Evolutionary conservation across 176 grass and related monocot species (phyloP), one percentile per base, ranked within the genome.

Genomic region (Poa pratensis): DNA sequence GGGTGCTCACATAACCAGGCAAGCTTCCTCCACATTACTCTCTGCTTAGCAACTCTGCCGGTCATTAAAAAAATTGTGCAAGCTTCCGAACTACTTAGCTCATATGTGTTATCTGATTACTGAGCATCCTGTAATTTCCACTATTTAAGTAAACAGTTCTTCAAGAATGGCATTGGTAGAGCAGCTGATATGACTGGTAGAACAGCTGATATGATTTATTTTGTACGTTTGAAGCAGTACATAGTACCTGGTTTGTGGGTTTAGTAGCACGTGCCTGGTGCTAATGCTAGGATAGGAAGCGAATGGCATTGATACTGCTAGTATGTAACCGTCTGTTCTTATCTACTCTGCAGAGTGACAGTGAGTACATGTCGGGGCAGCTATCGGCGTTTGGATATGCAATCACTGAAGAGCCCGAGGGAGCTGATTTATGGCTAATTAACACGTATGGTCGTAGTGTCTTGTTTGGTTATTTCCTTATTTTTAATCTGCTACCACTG

Each of bases 1-100:
- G 94, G 94, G 14, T 97, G 94, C 86, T 97, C 94, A 3, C 94
- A 97, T 87, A 97, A 97, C 68, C 94, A 97, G 92, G 94, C 83
- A 94, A 86, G 78, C 76, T 79, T 86, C 71, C 13, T 66, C 20
- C 6, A 7, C 49, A 58, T 17, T 58, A 15, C 46, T 46, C 28
- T 66, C 15, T 74, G 12, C 69, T 4, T 9, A 15, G 19, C 46
- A 63, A 10, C 59, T 83, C 9, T 45, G 16, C 51, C 17, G n/a
- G 14, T 13, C 6, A 51, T 74, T 53, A 37, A 37, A 37, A 2
- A 37, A 37, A 37, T 35, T 30, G 20, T 0, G 3, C 55, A 65
- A 66, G 23, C 67, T 74, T 67, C 9, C 19, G 14, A n/a, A 37
- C 9, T 55, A 75, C 9, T 74, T 74, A 16, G 76, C 32, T 84